Evolutionary conservation across 176 grass and related monocot species (phyloP), one percentile per base, ranked within the genome.

Genomic region (Oryza coarctata): DNA sequence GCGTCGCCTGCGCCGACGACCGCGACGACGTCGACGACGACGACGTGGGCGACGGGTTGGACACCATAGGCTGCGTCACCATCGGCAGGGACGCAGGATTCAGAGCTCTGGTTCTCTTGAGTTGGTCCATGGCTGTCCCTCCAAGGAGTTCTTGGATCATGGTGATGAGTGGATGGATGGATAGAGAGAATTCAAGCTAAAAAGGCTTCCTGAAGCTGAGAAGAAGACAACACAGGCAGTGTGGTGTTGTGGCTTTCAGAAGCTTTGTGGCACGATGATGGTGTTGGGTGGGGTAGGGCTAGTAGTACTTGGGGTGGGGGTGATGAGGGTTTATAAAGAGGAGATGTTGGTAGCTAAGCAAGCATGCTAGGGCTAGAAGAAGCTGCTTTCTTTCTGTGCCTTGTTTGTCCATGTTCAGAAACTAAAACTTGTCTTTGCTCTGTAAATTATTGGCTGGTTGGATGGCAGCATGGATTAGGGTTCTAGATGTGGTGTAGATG

Each of bases 111-210:
- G 52, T 9, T 39, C 79, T 33, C 83, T 86, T 92, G 25, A 82
- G 79, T 69, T 92, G 86, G 73, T 86, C 83, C 83, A 92, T 83
- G 68, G 83, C 15, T 75, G 88, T 71, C 27, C 90, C 90, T 70
- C 74, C 86, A 26, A 92, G 86, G 45, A 92, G 83, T 88, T 92
- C 90, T 83, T 92, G 90, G 79, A 92, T 88, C 90, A 92, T 92
- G 74, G 80, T 79, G 83, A 38, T 25, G 88, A 47, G 66, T 50
- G 78, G 35, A 50, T 50, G 13, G 47, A 38, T 25, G 83, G 61
- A 72, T 41, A 60, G 30, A 14, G 58, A 60, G 60, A 70, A 7
- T 64, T 40, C 32, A 29, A 57, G 17, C 74, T 80, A 33, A 27
- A 80, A 80, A 85, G 81, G 60, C 78, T 91, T 91, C 85, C 73